A percentile compares a stretch with the other conserved stretches of the same genome.
Conservation (phyloP, 306 rosid genomes). For the Vachellia collinsii region DNA sequence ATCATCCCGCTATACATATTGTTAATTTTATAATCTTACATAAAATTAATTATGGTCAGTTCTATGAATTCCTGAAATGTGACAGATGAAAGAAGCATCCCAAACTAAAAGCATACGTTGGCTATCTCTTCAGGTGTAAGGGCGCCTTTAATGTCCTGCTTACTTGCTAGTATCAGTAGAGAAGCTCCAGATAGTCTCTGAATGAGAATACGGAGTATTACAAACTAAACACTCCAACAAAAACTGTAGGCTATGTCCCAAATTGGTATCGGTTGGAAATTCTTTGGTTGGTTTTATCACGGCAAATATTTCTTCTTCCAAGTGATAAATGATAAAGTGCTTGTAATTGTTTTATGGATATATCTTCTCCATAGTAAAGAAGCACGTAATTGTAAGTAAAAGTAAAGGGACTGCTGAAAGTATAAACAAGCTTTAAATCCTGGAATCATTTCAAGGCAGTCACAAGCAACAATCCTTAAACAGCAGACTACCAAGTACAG, state of each 20-base stretch:
- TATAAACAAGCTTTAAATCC: conserved; percentile 4
- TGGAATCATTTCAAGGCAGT: no score
- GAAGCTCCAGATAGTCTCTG: no score
- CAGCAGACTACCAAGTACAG: no score
- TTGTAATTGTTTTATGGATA: no score
- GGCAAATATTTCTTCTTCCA: no score
- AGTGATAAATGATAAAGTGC: no score
- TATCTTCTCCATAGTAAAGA: conserved; percentile 1
- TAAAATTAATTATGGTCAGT: not conserved
- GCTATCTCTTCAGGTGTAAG: conserved; percentile 75
- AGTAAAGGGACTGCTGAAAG: not conserved
- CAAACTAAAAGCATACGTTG: conserved; percentile 48
- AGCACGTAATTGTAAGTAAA: conserved; percentile 18
- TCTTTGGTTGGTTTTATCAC: not conserved
- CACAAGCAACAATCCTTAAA: no score
- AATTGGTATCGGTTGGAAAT: not conserved
- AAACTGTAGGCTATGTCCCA: no score
- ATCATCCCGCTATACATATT: not conserved
- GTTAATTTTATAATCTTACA: not conserved
- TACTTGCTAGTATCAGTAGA: no score
- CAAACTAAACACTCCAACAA: no score
- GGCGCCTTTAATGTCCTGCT: no score
- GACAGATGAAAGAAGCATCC: not conserved
- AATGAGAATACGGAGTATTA: no score
- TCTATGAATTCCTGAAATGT: not conserved